Percentiles rank a stretch among this genome's conserved stretches.
Conservation (phyloP, 176 grass and related monocot genomes). For the Triticum urartu region DNA sequence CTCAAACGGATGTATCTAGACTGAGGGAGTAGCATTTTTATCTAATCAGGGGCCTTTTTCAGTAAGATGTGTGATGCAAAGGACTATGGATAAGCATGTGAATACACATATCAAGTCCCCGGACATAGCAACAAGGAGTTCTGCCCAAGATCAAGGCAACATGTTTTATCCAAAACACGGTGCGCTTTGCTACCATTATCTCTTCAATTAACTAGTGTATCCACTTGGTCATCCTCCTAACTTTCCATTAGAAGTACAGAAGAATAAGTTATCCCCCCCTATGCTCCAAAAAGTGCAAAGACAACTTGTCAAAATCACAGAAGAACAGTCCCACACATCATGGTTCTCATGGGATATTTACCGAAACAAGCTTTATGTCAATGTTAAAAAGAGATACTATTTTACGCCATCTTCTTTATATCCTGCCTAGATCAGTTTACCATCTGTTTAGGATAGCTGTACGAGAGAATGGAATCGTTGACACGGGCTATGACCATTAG, state of each 20-base stretch:
- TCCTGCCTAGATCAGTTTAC: background rate
- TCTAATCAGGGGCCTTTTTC: no score
- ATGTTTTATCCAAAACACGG: background rate
- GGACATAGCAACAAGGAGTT: background rate
- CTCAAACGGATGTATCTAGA: no score
- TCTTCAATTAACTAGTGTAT: slow-evolving; percentile 19
- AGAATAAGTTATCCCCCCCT: slow-evolving; percentile 12
- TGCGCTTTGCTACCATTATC: background rate
- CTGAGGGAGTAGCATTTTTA: no score
- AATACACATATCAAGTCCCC: background rate
- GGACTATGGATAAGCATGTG: background rate
- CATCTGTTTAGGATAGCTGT: background rate
- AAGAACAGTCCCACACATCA: background rate
- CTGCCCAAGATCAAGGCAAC: background rate
- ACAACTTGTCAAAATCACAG: slow-evolving; percentile 8
- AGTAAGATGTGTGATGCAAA: background rate
- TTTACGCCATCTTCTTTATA: background rate
- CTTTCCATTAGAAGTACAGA: slow-evolving; percentile 14
- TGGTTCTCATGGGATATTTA: background rate
- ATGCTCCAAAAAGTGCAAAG: background rate
- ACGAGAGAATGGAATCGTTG: background rate
- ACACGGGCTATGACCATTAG: background rate
- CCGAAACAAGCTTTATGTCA: background rate
- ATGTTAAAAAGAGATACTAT: background rate
- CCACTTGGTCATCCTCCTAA: background rate